Conservation (phyloP, 345 rosid genomes). For the Stellera chamaejasme region DNA sequence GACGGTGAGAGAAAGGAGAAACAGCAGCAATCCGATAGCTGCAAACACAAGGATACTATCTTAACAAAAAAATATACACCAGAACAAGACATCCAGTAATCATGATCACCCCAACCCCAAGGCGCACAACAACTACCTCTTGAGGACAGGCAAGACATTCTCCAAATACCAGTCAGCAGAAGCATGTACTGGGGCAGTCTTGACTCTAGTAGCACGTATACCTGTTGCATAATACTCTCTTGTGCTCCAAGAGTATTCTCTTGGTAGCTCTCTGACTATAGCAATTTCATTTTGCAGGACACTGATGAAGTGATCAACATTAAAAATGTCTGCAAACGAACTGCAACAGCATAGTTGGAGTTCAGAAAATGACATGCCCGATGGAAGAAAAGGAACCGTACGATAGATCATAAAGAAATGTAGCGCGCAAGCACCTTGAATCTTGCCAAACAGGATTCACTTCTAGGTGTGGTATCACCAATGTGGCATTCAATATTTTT, state of each 20-base stretch:
- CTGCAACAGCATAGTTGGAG: conserved; percentile 33
- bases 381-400: background rate
- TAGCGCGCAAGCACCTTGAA: conserved; percentile 52
- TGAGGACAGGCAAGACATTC: conserved; percentile 76
- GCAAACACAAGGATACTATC: conserved; percentile 18
- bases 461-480: conserved; percentile 89
- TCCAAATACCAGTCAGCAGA: conserved; percentile 83
- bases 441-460: conserved; percentile 98
- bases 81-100: background rate
- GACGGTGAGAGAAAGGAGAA: conserved; percentile 92
- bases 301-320: conserved; percentile 73
- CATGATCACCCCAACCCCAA: background rate
- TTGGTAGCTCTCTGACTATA: conserved; percentile 62
- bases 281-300: conserved; percentile 47
- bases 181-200: conserved; percentile 87
- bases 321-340: conserved; percentile 74
- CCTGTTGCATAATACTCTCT: conserved; percentile 94
- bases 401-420: conserved; percentile 8
- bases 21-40: conserved; percentile 90
- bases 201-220: conserved; percentile 83
- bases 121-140: conserved; percentile 43
- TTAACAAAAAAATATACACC: background rate
- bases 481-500: conserved; percentile 76
- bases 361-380: background rate
- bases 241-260: conserved; percentile 75